Evolutionary conservation across 805 yeast species (phyloP).

Genomic region (Yarrowia osloensis): DNA sequence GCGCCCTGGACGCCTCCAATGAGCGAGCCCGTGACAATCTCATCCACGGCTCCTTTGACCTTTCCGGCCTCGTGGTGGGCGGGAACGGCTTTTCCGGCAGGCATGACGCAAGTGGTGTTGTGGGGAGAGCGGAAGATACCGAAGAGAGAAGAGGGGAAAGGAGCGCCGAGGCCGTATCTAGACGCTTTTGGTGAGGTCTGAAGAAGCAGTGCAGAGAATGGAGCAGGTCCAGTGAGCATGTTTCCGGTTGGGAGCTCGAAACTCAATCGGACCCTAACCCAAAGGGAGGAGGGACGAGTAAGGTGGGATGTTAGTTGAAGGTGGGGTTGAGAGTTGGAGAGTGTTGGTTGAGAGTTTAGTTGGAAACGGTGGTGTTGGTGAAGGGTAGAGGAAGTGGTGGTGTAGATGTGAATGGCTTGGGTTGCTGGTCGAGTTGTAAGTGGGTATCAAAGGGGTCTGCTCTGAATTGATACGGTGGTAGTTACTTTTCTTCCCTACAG

Average conservation of each 20-base stretch:
- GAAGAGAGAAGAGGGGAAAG: background rate
- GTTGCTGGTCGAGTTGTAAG: no score
- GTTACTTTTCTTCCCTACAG: no score
- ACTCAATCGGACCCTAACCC: background rate
- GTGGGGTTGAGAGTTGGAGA: no score
- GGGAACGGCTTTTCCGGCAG: conserved; percentile 34
- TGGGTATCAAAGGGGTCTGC: no score
- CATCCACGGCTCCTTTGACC: conserved; percentile 37
- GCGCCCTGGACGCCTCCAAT: conserved; percentile 28
- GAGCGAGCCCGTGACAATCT: conserved; percentile 22
- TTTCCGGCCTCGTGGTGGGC: conserved; percentile 38
- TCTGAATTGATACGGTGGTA: no score
- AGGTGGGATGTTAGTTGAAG: background rate
- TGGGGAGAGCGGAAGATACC: background rate
- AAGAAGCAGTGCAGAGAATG: background rate
- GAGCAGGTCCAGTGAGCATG: background rate
- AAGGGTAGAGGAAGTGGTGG: no score
- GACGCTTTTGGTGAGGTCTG: background rate
- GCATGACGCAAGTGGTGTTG: background rate
- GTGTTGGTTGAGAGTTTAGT: no score
- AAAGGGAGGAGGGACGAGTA: background rate
- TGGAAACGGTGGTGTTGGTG: no score
- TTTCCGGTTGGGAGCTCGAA: background rate
- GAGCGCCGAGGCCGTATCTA: background rate
- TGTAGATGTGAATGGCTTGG: no score